Conservation (phyloP, 163 green algal genomes). For the Smithsoniella earleae region DNA sequence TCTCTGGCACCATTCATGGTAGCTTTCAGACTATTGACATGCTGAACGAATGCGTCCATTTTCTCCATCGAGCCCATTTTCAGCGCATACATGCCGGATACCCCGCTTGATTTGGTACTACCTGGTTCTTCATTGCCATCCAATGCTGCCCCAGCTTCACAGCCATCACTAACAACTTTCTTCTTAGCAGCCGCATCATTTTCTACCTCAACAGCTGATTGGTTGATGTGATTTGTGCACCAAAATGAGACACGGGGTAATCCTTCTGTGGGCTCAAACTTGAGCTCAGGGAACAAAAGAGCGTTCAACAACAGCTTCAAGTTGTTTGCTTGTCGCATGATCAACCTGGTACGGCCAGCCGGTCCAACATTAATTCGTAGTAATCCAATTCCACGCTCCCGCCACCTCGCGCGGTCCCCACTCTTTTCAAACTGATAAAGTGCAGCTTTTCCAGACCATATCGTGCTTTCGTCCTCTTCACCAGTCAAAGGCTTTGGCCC, state of each 20-base stretch:
- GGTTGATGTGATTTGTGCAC: neutral
- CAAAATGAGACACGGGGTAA: slow-evolving; percentile 24
- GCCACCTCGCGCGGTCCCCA: neutral
- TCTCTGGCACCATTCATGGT: neutral
- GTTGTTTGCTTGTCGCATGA: slow-evolving; percentile 16
- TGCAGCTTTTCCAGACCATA: slow-evolving; percentile 18
- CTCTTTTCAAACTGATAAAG: slow-evolving; percentile 26
- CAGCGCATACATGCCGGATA: slow-evolving; percentile 8
- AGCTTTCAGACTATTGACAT: neutral
- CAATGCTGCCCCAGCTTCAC: neutral
- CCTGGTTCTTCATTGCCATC: too few relatives aligned
- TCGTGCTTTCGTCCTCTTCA: slow-evolving; percentile 11
- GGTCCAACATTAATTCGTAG: slow-evolving; percentile 21
- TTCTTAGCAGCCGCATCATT: neutral
- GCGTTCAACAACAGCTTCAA: slow-evolving; percentile 28
- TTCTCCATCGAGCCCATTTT: slow-evolving; percentile 29
- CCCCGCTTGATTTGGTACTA: too few relatives aligned
- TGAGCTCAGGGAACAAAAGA: neutral
- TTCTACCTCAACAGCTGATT: neutral
- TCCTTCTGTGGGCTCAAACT: slow-evolving; percentile 5
- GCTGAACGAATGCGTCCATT: slow-evolving; percentile 1
- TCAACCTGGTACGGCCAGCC: neutral
- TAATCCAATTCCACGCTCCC: slow-evolving; percentile 6
- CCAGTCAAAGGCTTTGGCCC: slow-evolving; percentile 28
- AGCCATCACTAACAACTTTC: neutral